Evolutionary conservation across 495 filamentous ascomycete species (phyloP), one percentile per base, ranked within the genome.

Genomic region (Aeminium ludgeri): DNA sequence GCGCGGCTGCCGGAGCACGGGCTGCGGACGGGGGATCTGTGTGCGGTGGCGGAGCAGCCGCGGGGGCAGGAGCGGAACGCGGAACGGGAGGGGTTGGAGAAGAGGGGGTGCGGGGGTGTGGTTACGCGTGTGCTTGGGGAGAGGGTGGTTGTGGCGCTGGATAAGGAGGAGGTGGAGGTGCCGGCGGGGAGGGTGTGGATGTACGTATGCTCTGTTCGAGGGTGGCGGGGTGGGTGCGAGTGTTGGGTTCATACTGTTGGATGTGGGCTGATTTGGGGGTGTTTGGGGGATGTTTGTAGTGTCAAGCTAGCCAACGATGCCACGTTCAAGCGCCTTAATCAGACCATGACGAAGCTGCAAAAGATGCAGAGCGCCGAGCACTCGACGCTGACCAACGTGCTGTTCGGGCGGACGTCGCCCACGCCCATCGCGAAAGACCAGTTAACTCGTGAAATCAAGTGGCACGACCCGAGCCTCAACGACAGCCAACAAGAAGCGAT

Each of bases 221-320:
- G 8, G 23, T 8, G 23, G 23, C 3, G n/a, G n/a, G n/a, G n/a
- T n/a, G n/a, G n/a, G n/a, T n/a, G n/a, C n/a, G n/a, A n/a, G n/a
- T n/a, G n/a, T n/a, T n/a, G n/a, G n/a, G n/a, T n/a, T n/a, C n/a
- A n/a, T n/a, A n/a, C n/a, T n/a, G n/a, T n/a, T n/a, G n/a, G n/a
- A n/a, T n/a, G n/a, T 34, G 28, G 48, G 42, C 41, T 43, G 32
- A 43, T 48, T 36, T 50, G 28, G 19, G 10, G 3, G 31, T 33
- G 31, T 11, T 7, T 12, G n/a, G 6, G 27, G 25, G 31, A 6
- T 41, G 18, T 49, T 32, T 54, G 20, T 48, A 78, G 74, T 32
- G 77, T 97, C 16, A 96, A 96, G 65, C 62, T 96, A 53, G 85
- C 89, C 12, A 93, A 96, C 60, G 91, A 96, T 62, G 78, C 94